Evolutionary conservation across 164 flowering plant genomes (phyloP), one percentile per base, ranked within the genome.

Genomic region (Liriodendron chinense): DNA sequence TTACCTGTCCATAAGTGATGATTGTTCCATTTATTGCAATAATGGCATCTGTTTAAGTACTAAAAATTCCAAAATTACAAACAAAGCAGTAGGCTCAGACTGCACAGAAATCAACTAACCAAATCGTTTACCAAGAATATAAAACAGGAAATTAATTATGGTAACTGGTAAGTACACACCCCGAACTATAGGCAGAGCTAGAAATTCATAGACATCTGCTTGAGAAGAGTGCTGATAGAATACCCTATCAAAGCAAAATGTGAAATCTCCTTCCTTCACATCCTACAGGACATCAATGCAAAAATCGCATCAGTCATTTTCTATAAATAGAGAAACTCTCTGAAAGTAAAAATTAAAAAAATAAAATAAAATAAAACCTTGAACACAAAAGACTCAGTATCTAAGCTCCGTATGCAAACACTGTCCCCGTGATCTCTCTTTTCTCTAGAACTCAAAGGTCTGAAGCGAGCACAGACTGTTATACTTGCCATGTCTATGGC

Each of bases 1-100:
- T 79, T 73, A 92, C 98, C 94, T 92, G 98, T 74, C 98, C 98
- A 75, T 91, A 94, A 28, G 93, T 86, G 70, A 94, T 87, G 76
- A 94, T 86, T 26, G 97, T 90, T 62, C 97, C 98, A 83, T 90
- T 92, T 49, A 85, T 83, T 22, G 81, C 97, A 78, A 83, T 84
- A 26, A 89, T 80, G 72, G 84, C 94, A 86, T 89, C 96, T 90
- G 87, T 74, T 67, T 26, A 77, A 18, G 48, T n/a, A 76, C 22
- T 64, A 73, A 53, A 53, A 74, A 65, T 43, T 65, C 21, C 47
- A 47, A 25, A 68, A 69, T 57, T 22, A 64, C 34, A 9, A 9
- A 34, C 43, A 34, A 34, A 34, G 43, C 43, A 64, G 25, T 64
- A 64, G 23, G 25, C 16, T 20, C 43, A 50, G 22, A 71, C 14